A percentile compares a stretch with the other conserved stretches of the same genome.
phyloP scores from a whole-genome alignment of 2,329 filamentous ascomycete genomes.

The Grosmannia serpens region DNA sequence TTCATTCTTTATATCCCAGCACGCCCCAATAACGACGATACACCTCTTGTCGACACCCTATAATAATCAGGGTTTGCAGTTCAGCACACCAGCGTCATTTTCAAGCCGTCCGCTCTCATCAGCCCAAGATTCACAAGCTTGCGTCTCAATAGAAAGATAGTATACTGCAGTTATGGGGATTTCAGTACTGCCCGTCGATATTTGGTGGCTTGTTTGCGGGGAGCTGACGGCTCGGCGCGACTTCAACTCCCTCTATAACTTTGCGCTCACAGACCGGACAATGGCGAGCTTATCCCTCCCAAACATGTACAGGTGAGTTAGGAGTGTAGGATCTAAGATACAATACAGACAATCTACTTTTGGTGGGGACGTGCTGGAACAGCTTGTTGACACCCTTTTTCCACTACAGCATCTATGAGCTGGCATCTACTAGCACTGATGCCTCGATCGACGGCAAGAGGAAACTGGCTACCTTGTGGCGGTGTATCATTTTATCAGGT shows the following conservation, averaged over 20 bases:
- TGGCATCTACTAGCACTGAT: slow-evolving; percentile 30
- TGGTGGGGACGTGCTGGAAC: too few relatives aligned
- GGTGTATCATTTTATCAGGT: slow-evolving; percentile 55
- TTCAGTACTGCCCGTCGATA: slow-evolving; percentile 37
- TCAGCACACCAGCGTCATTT: too few relatives aligned
- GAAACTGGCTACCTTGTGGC: slow-evolving; percentile 55
- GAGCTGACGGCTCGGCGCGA: slow-evolving; percentile 44
- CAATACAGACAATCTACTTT: too few relatives aligned
- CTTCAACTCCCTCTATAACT: slow-evolving; percentile 49
- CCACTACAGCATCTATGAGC: slow-evolving; percentile 30
- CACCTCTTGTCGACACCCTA: not conserved
- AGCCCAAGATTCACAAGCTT: not conserved
- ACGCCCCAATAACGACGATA: not conserved
- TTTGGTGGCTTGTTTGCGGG: slow-evolving; percentile 49
- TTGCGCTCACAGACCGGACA: slow-evolving; percentile 41
- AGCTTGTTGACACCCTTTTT: not conserved
- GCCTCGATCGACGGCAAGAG: slow-evolving; percentile 24
- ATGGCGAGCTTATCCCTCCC: slow-evolving; percentile 48
- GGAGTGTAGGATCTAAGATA: too few relatives aligned
- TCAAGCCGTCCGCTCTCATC: not conserved
- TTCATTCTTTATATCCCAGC: not conserved
- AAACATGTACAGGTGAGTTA: slow-evolving; percentile 46
- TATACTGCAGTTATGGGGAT: not conserved
- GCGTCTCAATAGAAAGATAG: not conserved
- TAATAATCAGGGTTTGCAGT: too few relatives aligned